These are phyloP conservation scores for Aphanomyces cochlioides DNA, from an alignment of 352 stramenopile species.

Conservation along the genomic window DNA sequence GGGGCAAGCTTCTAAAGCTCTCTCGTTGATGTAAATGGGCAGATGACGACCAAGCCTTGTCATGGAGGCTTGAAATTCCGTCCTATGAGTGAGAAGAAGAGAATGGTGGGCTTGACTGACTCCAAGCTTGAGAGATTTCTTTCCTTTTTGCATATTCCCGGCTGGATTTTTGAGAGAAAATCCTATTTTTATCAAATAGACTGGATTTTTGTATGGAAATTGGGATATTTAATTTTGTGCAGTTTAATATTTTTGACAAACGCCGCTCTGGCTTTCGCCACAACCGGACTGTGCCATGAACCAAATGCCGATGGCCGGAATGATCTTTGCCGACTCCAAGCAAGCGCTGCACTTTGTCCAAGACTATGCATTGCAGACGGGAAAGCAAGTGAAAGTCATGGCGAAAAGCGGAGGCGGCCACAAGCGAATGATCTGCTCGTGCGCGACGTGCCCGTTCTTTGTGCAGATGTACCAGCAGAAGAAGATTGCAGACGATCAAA, in stretches of 20 bases:
- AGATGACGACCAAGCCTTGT: too few species aligned
- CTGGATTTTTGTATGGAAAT: background rate
- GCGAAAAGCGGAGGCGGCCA: constrained; percentile 51
- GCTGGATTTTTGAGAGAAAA: background rate
- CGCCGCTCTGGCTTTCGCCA: background rate
- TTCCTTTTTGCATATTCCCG: background rate
- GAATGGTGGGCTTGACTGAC: background rate
- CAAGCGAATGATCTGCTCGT: constrained; percentile 57
- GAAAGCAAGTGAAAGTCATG: constrained; percentile 45
- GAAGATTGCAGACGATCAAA: constrained; percentile 44
- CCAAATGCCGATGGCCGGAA: constrained; percentile 31
- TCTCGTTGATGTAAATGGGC: too few species aligned
- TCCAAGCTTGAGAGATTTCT: background rate
- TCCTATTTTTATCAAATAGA: background rate
- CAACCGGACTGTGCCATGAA: constrained; percentile 16
- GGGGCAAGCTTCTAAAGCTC: too few species aligned
- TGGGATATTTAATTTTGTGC: too few species aligned
- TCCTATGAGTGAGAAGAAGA: too few species aligned
- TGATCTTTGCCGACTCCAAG: constrained; percentile 50
- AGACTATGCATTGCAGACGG: constrained; percentile 43
- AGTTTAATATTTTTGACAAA: background rate
- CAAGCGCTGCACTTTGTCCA: constrained; percentile 49
- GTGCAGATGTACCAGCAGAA: constrained; percentile 55
- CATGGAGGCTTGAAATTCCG: too few species aligned
- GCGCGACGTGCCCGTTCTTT: constrained; percentile 41